These are phyloP conservation scores for Eimeria zaria DNA, from an alignment of 169 alveolate genomes.

Conservation along the genomic window DNA sequence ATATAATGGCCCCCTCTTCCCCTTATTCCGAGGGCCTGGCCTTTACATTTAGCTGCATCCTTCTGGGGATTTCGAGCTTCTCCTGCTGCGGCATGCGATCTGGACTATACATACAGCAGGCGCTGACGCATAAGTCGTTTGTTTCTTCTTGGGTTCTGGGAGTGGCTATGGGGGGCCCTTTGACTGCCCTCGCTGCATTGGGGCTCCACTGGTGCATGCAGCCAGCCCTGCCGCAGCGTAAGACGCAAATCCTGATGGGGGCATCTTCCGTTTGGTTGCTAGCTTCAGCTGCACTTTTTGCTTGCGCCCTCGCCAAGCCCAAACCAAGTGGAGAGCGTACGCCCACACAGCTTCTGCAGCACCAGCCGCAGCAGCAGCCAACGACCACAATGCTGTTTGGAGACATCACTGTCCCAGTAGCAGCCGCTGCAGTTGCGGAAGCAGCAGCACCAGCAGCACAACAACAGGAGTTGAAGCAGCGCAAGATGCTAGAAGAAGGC, in stretches of 20 bases:
- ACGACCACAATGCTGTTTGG: not conserved
- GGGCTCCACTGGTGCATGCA: constrained; percentile 21
- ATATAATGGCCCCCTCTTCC: not conserved
- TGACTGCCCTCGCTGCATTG: constrained; percentile 10
- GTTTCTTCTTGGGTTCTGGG: not conserved
- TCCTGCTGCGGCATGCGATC: constrained; percentile 19
- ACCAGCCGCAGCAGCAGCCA: constrained; percentile 5
- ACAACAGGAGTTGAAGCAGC: not conserved
- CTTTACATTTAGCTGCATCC: not conserved
- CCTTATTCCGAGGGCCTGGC: constrained; percentile 13
- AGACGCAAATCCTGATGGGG: constrained; percentile 43
- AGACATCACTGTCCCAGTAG: not conserved
- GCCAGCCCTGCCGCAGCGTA: constrained; percentile 22
- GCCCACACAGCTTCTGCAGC: not conserved
- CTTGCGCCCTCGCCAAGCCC: not conserved
- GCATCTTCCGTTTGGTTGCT: constrained; percentile 31
- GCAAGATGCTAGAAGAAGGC: not conserved
- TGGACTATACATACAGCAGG: not conserved
- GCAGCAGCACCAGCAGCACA: constrained; percentile 9
- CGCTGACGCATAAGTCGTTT: not conserved
- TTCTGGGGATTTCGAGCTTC: not conserved
- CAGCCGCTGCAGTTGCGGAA: constrained; percentile 3
- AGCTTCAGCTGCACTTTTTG: constrained; percentile 3
- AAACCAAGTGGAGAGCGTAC: not conserved
- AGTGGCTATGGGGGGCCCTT: not conserved